These are phyloP conservation scores for Hypoxylon crocopeplum DNA, from an alignment of 495 filamentous ascomycete species.

Conservation along the genomic window DNA sequence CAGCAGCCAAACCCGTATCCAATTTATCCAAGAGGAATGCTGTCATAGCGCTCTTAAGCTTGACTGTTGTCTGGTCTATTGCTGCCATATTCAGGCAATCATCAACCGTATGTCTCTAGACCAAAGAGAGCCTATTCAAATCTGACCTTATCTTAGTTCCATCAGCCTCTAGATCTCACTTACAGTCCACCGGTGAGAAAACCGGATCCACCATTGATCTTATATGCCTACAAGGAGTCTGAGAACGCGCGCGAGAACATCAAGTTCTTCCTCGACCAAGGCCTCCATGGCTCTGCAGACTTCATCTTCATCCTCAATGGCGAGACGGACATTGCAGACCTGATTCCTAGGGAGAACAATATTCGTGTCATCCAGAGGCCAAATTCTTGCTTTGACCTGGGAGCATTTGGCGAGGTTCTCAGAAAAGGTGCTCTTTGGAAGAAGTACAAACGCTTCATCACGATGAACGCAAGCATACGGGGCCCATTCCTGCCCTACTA, in stretches of 20 bases:
- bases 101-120: not conserved
- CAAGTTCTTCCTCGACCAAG: slow-evolving; percentile 39
- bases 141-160: not conserved
- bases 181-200: not conserved
- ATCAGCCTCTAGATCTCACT: not conserved
- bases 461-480: slow-evolving; percentile 45
- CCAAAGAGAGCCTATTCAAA: not conserved
- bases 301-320: slow-evolving; percentile 47
- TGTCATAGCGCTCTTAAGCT: not conserved
- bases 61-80: slow-evolving; percentile 1
- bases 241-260: slow-evolving; percentile 34
- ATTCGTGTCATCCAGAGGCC: slow-evolving; percentile 34
- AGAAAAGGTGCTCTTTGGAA: slow-evolving; percentile 33
- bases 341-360: slow-evolving; percentile 33
- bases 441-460: slow-evolving; percentile 43
- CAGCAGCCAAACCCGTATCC: not conserved
- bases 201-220: slow-evolving; percentile 14
- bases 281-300: slow-evolving; percentile 41
- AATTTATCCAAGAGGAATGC: not conserved
- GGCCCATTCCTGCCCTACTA: slow-evolving; percentile 45
- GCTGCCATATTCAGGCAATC: slow-evolving; percentile 1
- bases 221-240: slow-evolving; percentile 41
- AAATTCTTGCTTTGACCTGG: slow-evolving; percentile 45
- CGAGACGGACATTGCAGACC: slow-evolving; percentile 23
- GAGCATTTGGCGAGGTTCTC: slow-evolving; percentile 40